phyloP scores from a whole-genome alignment of 1,284 basidiomycete genomes.

The Trichosporon asahii region DNA sequence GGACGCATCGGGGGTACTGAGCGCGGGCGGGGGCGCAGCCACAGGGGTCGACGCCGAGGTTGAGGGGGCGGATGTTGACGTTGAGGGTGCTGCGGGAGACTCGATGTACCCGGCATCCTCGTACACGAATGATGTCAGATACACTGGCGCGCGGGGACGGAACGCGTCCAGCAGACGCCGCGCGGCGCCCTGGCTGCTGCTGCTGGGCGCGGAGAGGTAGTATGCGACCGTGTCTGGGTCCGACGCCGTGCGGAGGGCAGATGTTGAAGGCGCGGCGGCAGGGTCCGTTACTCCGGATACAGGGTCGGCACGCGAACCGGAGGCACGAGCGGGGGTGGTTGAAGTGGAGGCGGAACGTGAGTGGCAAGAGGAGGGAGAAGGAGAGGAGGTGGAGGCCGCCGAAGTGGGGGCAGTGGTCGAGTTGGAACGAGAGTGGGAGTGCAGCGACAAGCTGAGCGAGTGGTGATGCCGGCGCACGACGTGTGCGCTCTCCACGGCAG shows the following conservation, averaged over 20 bases:
- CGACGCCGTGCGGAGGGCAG: neutral
- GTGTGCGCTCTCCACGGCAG: neutral
- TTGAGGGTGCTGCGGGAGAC: neutral
- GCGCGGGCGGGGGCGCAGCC: no score
- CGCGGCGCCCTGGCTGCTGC: neutral
- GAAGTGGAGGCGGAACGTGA: neutral
- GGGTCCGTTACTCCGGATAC: neutral
- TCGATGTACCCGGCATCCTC: neutral
- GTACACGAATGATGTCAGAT: conserved; percentile 3
- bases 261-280: neutral
- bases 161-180: neutral
- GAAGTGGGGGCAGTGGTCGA: neutral
- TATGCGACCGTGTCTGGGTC: conserved; percentile 2
- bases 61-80: neutral
- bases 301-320: neutral
- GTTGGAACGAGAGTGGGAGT: neutral
- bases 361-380: neutral
- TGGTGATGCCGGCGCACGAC: neutral
- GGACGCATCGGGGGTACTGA: no score
- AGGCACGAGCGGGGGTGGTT: neutral
- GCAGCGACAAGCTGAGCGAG: neutral
- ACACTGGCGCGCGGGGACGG: neutral
- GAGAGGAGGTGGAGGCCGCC: neutral
- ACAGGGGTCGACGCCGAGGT: neutral
- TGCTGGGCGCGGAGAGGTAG: neutral